Evolutionary conservation across 2,329 filamentous ascomycete genomes (phyloP).

Genomic region (Diaporthe sp.): DNA sequence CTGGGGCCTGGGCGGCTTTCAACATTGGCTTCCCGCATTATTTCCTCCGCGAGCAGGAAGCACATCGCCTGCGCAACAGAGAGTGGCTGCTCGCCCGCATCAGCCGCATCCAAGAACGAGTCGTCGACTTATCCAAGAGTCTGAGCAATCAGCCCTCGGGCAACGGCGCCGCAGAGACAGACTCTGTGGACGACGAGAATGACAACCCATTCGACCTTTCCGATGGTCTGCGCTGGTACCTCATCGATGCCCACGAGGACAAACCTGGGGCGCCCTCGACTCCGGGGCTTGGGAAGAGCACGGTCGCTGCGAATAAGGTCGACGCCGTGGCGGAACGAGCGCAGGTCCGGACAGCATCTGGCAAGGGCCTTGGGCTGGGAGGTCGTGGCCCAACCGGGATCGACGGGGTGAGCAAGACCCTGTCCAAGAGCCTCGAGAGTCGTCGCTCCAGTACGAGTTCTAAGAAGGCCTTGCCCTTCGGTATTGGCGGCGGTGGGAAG

Average conservation of each 20-base stretch:
- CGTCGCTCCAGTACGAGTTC: slow-evolving; percentile 89
- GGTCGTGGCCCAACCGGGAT: slow-evolving; percentile 66
- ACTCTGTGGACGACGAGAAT: slow-evolving; percentile 77
- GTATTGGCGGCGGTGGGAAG: slow-evolving; percentile 59
- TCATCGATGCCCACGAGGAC: slow-evolving; percentile 94
- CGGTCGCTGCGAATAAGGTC: slow-evolving; percentile 88
- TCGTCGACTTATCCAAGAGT: slow-evolving; percentile 91
- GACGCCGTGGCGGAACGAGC: slow-evolving; percentile 83
- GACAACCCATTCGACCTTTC: slow-evolving; percentile 98
- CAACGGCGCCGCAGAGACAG: slow-evolving; percentile 59
- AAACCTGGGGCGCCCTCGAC: slow-evolving; percentile 93
- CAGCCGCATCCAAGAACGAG: slow-evolving; percentile 88
- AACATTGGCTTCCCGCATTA: slow-evolving; percentile 98
- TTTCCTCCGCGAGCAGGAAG: slow-evolving; percentile 93
- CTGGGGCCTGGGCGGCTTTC: slow-evolving; percentile 97
- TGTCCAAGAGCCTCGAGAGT: slow-evolving; percentile 91
- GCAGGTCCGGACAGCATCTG: slow-evolving; percentile 57
- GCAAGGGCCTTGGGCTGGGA: slow-evolving; percentile 56
- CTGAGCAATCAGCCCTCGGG: slow-evolving; percentile 61
- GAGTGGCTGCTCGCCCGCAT: slow-evolving; percentile 99
- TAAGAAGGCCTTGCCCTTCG: slow-evolving; percentile 78
- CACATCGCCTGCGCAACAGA: slow-evolving; percentile 84
- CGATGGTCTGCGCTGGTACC: slow-evolving; percentile 95
- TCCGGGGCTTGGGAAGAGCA: slow-evolving; percentile 90
- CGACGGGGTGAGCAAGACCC: slow-evolving; percentile 81